A percentile compares a stretch with the other conserved stretches of the same genome.
Evolutionary conservation across 768 basidiomycete genomes (phyloP).

Genomic region (Thelephora aurantiotincta): DNA sequence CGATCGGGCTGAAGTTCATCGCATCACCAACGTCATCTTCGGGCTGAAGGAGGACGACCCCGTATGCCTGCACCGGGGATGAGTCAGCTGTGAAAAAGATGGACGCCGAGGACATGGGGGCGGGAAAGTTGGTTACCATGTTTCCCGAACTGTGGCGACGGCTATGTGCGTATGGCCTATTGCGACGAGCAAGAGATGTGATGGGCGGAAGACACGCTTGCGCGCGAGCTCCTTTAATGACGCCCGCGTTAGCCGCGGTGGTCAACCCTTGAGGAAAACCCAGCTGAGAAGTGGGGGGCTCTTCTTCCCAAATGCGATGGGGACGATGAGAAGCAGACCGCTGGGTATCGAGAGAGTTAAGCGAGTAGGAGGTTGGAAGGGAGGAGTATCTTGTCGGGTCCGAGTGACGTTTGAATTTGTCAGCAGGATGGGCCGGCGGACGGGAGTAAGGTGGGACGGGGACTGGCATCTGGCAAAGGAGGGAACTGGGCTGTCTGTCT

Average conservation of each 20-base stretch:
- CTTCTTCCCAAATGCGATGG: constrained; percentile 53
- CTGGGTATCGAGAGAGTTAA: constrained; percentile 57
- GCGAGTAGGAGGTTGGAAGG: constrained; percentile 44
- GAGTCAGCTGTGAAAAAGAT: background rate
- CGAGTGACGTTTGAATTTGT: constrained; percentile 34
- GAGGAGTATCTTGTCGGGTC: constrained; percentile 21
- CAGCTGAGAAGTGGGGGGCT: constrained; percentile 26
- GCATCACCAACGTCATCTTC: background rate
- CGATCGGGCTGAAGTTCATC: background rate
- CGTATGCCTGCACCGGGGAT: constrained; percentile 6
- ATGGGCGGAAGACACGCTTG: constrained; percentile 78
- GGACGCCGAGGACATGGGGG: background rate
- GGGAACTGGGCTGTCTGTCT: constrained; percentile 19
- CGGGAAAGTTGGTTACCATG: background rate
- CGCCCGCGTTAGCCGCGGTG: constrained; percentile 60
- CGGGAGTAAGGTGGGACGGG: constrained; percentile 55
- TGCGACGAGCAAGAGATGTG: constrained; percentile 13
- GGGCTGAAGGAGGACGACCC: background rate
- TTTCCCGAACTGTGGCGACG: background rate
- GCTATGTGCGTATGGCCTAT: background rate
- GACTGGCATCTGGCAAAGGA: constrained; percentile 68
- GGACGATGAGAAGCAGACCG: constrained; percentile 40
- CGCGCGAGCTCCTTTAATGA: constrained; percentile 78
- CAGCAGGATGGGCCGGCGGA: constrained; percentile 46
- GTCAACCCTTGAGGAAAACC: constrained; percentile 66